These are phyloP conservation scores for Imleria badia DNA, from an alignment of 768 basidiomycete species.

Conservation along the genomic window DNA sequence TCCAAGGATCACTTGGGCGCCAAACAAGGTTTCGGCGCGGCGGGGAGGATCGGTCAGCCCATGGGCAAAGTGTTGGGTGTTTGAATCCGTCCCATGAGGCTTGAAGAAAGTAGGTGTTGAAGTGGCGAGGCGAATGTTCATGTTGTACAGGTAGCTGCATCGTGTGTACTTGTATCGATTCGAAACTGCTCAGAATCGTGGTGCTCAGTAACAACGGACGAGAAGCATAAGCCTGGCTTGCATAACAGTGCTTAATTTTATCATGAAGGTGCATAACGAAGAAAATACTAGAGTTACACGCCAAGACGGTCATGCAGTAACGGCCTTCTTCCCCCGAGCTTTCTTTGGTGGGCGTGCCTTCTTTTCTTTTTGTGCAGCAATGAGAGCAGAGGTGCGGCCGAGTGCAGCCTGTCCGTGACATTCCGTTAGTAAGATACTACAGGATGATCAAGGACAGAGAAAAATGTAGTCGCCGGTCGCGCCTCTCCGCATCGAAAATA, in stretches of 20 bases:
- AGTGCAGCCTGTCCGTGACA: constrained; percentile 57
- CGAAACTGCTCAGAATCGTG: constrained; percentile 1
- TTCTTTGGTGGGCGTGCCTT: constrained; percentile 69
- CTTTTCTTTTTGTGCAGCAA: constrained; percentile 68
- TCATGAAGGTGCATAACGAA: constrained; percentile 23
- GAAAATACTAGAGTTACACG: constrained; percentile 27
- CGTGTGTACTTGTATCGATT: constrained; percentile 21
- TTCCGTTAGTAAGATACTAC: constrained; percentile 44
- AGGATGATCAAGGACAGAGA: constrained; percentile 9
- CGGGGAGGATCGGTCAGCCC: constrained; percentile 58
- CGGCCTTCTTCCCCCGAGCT: constrained; percentile 64
- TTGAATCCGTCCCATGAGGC: constrained; percentile 22
- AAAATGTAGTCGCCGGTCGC: constrained; percentile 25
- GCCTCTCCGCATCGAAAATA: constrained; percentile 31
- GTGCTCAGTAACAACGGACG: not conserved
- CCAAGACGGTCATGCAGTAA: constrained; percentile 20
- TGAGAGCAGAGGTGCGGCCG: constrained; percentile 72
- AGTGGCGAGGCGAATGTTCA: not conserved
- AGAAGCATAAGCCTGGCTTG: not conserved
- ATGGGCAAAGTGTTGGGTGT: constrained; percentile 42
- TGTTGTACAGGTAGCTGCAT: constrained; percentile 11
- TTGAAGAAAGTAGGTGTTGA: not conserved
- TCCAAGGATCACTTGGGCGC: constrained; percentile 40
- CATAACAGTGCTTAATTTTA: constrained; percentile 16
- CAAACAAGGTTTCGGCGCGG: constrained; percentile 41